phyloP scores from a whole-genome alignment of 108 stramenopile genomes.

The Nitzschia sp. region DNA sequence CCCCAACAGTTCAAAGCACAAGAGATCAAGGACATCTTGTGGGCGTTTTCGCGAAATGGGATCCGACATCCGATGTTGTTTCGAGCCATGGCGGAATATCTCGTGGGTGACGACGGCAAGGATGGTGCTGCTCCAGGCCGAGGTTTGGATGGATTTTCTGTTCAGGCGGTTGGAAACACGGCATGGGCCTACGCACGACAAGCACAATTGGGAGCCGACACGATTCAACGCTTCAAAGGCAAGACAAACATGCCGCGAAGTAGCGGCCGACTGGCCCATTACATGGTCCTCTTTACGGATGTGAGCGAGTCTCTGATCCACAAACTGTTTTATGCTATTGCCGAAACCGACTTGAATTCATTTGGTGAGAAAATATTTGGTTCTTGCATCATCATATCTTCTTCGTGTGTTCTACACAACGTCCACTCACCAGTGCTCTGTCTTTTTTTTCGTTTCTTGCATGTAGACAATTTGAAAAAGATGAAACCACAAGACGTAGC shows the following conservation, averaged over 20 bases:
- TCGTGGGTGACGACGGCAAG: slow-evolving; percentile 37
- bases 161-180: slow-evolving; percentile 73
- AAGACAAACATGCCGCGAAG: slow-evolving; percentile 31
- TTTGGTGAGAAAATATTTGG: slow-evolving; percentile 21
- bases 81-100: slow-evolving; percentile 61
- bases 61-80: slow-evolving; percentile 77
- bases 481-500: slow-evolving; percentile 72
- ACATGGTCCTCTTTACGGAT: slow-evolving; percentile 70
- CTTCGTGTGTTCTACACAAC: too few relatives aligned
- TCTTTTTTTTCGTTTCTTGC: too few relatives aligned
- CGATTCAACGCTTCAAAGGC: slow-evolving; percentile 39
- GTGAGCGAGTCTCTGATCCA: slow-evolving; percentile 69
- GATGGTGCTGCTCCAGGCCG: slow-evolving; percentile 22
- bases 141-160: slow-evolving; percentile 65
- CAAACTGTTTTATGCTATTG: slow-evolving; percentile 53
- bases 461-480: slow-evolving; percentile 43
- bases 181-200: slow-evolving; percentile 72
- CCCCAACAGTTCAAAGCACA: slow-evolving; percentile 79
- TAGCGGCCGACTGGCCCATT: slow-evolving; percentile 69
- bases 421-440: too few relatives aligned
- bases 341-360: slow-evolving; percentile 44
- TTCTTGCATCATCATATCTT: too few relatives aligned
- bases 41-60: slow-evolving; percentile 76
- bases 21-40: slow-evolving; percentile 81
- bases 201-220: slow-evolving; percentile 67